Evolutionary conservation across 371 early-diverging fungal genomes (phyloP).

Genomic region (Zopfochytrium polystomum): DNA sequence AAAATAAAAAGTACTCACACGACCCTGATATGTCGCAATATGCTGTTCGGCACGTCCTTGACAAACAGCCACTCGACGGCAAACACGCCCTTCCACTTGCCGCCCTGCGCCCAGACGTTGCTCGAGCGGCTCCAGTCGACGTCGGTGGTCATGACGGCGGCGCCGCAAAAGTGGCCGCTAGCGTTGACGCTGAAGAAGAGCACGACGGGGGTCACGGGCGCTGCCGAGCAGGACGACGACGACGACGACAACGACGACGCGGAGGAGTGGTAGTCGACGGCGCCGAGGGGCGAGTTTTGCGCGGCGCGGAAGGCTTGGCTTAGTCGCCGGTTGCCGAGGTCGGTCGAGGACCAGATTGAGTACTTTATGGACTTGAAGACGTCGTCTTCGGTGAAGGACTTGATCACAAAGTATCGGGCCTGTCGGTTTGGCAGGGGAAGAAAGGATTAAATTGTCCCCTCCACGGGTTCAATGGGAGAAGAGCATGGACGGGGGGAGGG

Average conservation of each 20-base stretch:
- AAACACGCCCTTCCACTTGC: constrained; percentile 40
- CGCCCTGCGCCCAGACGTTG: constrained; percentile 29
- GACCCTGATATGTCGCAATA: constrained; percentile 35
- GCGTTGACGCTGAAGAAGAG: constrained; percentile 44
- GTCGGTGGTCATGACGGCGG: constrained; percentile 33
- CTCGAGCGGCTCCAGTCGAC: constrained; percentile 28
- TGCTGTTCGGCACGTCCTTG: constrained; percentile 39
- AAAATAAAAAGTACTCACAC: constrained; percentile 14
- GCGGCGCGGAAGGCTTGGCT: constrained; percentile 29
- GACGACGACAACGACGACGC: too few relatives aligned
- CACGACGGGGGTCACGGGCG: constrained; percentile 24
- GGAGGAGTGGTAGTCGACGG: constrained; percentile 2
- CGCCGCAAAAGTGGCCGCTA: constrained; percentile 44
- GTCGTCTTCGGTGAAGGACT: constrained; percentile 40
- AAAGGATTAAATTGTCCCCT: too few relatives aligned
- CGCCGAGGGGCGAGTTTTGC: neutral
- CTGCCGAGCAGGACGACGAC: neutral
- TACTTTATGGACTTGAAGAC: constrained; percentile 38
- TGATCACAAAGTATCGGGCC: constrained; percentile 45
- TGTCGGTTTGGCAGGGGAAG: too few relatives aligned
- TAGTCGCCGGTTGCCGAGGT: constrained; percentile 45
- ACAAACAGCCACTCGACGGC: constrained; percentile 36
- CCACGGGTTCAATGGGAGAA: too few relatives aligned
- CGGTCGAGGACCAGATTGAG: constrained; percentile 46
- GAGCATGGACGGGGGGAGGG: too few relatives aligned